A percentile compares a stretch with the other conserved stretches of the same genome.
phyloP scores from a whole-genome alignment of 345 rosid genomes.

The Heritiera littoralis region DNA sequence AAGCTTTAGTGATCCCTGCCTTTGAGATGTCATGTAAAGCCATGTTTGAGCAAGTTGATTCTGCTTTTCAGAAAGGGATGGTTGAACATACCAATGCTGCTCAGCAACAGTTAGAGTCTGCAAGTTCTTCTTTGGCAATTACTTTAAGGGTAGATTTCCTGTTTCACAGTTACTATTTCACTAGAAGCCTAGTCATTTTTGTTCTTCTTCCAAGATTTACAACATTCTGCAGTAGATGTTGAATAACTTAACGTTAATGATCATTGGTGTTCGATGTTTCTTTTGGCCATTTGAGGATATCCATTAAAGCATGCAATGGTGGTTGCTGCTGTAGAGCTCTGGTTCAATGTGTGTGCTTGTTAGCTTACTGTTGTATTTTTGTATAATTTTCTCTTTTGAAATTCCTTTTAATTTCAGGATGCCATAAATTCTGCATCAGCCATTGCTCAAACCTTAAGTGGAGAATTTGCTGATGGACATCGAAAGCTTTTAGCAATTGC shows the following conservation, averaged over 20 bases:
- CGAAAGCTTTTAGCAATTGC: conserved; percentile 70
- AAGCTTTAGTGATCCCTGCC: conserved; percentile 79
- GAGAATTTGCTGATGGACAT: conserved; percentile 81
- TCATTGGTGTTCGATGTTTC: not conserved
- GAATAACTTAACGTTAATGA: not conserved
- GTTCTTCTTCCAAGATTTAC: conserved; percentile 1
- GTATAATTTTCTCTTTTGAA: not conserved
- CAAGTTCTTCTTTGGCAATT: conserved; percentile 67
- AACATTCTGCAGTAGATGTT: not conserved
- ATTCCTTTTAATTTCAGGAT: conserved; percentile 54
- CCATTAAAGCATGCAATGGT: not conserved
- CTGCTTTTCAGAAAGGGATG: conserved; percentile 79
- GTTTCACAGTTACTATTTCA: not conserved
- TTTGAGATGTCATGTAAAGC: conserved; percentile 89
- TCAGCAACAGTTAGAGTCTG: conserved; percentile 69
- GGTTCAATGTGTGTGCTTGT: not conserved
- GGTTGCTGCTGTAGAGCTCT: not conserved
- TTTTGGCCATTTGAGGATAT: not conserved
- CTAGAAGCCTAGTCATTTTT: not conserved
- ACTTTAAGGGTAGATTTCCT: conserved; percentile 61
- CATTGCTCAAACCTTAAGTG: conserved; percentile 60
- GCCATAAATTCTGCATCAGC: conserved; percentile 71
- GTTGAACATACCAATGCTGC: conserved; percentile 71
- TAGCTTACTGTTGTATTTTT: not conserved
- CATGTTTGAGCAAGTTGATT: conserved; percentile 89